A percentile compares a stretch with the other conserved stretches of the same genome.
These are phyloP conservation scores for Chlorella sp. DNA, from an alignment of 139 green algal genomes.

Conservation along the genomic window DNA sequence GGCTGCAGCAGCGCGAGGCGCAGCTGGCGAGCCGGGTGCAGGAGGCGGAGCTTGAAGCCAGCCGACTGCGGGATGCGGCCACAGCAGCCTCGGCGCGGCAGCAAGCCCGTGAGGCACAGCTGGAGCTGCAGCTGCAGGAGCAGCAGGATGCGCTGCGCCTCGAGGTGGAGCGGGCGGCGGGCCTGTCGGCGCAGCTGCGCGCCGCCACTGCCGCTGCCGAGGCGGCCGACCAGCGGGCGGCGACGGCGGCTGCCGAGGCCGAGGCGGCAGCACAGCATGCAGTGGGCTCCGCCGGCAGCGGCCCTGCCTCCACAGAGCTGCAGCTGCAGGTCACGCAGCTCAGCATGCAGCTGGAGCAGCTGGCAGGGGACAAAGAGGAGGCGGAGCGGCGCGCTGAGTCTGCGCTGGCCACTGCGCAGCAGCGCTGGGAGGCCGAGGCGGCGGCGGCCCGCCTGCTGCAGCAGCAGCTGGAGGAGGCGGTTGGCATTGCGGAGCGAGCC, in stretches of 20 bases:
- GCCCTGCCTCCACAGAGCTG: slow-evolving; percentile 9
- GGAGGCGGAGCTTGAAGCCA: slow-evolving; percentile 16
- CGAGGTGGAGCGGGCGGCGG: slow-evolving; percentile 32
- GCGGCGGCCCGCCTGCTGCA: slow-evolving; percentile 21
- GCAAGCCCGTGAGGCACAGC: slow-evolving; percentile 34
- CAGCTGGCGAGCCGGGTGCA: slow-evolving; percentile 5
- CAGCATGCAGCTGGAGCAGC: slow-evolving; percentile 25
- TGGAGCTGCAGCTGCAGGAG: slow-evolving; percentile 35
- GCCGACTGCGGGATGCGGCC: not conserved
- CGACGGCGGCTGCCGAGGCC: not conserved
- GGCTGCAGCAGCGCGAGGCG: slow-evolving; percentile 16
- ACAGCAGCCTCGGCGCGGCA: not conserved
- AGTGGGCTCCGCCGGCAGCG: not conserved
- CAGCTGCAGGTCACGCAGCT: slow-evolving; percentile 29
- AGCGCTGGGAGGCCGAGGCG: slow-evolving; percentile 17
- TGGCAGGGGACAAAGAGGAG: slow-evolving; percentile 20
- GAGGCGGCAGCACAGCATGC: not conserved
- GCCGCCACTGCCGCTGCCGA: not conserved
- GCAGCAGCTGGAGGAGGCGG: slow-evolving; percentile 30
- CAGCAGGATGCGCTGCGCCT: slow-evolving; percentile 20
- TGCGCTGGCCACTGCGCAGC: slow-evolving; percentile 16
- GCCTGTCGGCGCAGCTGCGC: slow-evolving; percentile 28
- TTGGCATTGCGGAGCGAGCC: not conserved
- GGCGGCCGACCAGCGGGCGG: not conserved
- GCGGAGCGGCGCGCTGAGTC: not conserved